A percentile compares a stretch with the other conserved stretches of the same genome.
phyloP scores from a whole-genome alignment of 2,329 filamentous ascomycete genomes.

The Pochonia chlamydosporia region DNA sequence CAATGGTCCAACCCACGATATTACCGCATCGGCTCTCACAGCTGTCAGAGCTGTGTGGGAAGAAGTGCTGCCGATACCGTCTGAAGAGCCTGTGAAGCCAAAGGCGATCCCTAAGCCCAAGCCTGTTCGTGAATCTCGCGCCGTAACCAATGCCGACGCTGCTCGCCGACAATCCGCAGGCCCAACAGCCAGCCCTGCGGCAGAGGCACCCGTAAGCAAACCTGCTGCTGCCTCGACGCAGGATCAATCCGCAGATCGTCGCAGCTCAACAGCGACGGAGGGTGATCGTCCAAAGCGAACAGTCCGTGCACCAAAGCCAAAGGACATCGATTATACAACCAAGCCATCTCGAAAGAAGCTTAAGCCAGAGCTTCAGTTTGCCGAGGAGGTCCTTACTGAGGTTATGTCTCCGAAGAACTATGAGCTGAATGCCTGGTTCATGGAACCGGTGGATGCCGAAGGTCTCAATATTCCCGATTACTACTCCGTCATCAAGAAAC shows the following conservation, averaged over 20 bases:
- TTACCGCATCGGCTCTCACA: conserved; percentile 52
- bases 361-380: conserved; percentile 84
- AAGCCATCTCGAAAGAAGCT: conserved; percentile 79
- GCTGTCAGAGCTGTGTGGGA: conserved; percentile 52
- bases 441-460: conserved; percentile 84
- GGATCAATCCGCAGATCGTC: conserved; percentile 27
- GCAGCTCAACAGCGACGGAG: conserved; percentile 72
- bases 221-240: conserved; percentile 12
- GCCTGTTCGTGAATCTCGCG: conserved; percentile 28
- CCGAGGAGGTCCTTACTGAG: conserved; percentile 74
- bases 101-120: conserved; percentile 41
- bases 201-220: conserved; percentile 15
- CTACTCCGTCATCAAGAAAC: conserved; percentile 89
- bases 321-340: conserved; percentile 81
- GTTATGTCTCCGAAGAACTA: conserved; percentile 69
- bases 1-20: conserved; percentile 72
- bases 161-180: conserved; percentile 23
- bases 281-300: conserved; percentile 83
- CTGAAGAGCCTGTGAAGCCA: conserved; percentile 52
- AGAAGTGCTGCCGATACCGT: conserved; percentile 37
- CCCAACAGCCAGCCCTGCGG: conserved; percentile 22
- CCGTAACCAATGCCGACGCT: conserved; percentile 18
- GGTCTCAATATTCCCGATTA: conserved; percentile 91
- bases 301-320: conserved; percentile 84
- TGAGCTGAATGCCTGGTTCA: conserved; percentile 65